These are phyloP conservation scores for Fusarium armeniacum DNA, from an alignment of 2,329 filamentous ascomycete species.

Conservation along the genomic window DNA sequence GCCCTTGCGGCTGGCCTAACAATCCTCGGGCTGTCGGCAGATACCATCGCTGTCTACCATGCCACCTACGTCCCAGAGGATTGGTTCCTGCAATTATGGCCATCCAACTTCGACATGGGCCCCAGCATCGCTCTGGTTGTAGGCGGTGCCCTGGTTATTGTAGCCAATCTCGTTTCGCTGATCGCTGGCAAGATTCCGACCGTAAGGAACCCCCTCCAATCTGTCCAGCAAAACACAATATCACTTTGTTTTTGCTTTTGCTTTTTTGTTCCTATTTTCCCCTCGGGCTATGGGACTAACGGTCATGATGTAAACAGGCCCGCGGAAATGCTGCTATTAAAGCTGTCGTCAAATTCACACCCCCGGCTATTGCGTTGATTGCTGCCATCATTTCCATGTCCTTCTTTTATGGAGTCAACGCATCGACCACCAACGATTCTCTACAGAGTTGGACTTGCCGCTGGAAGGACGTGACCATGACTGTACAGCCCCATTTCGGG, in stretches of 20 bases:
- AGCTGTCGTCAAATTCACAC: slow-evolving; percentile 44
- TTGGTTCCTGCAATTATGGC: slow-evolving; percentile 70
- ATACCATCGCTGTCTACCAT: slow-evolving; percentile 69
- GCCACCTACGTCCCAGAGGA: slow-evolving; percentile 63
- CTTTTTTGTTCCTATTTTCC: background rate
- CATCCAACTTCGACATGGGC: slow-evolving; percentile 67
- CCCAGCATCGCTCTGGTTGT: slow-evolving; percentile 69
- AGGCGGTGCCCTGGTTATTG: slow-evolving; percentile 64
- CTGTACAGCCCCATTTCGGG: slow-evolving; percentile 66
- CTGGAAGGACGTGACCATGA: slow-evolving; percentile 69
- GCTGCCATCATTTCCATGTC: slow-evolving; percentile 66
- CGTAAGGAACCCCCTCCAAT: slow-evolving; percentile 58
- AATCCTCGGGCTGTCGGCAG: slow-evolving; percentile 67
- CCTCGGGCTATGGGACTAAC: slow-evolving; percentile 35
- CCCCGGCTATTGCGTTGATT: slow-evolving; percentile 52
- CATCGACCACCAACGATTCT: slow-evolving; percentile 66
- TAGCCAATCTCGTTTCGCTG: slow-evolving; percentile 64
- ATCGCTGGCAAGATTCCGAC: slow-evolving; percentile 62
- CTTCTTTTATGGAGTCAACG: slow-evolving; percentile 70
- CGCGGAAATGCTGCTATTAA: slow-evolving; percentile 40
- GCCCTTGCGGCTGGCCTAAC: slow-evolving; percentile 66
- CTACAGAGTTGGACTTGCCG: slow-evolving; percentile 74
- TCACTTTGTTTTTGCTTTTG: slow-evolving; percentile 5
- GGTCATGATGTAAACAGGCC: slow-evolving; percentile 35
- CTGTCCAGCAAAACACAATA: background rate